Evolutionary conservation across 2,329 filamentous ascomycete species (phyloP).

Genomic region (Teratosphaeria gauchensis): DNA sequence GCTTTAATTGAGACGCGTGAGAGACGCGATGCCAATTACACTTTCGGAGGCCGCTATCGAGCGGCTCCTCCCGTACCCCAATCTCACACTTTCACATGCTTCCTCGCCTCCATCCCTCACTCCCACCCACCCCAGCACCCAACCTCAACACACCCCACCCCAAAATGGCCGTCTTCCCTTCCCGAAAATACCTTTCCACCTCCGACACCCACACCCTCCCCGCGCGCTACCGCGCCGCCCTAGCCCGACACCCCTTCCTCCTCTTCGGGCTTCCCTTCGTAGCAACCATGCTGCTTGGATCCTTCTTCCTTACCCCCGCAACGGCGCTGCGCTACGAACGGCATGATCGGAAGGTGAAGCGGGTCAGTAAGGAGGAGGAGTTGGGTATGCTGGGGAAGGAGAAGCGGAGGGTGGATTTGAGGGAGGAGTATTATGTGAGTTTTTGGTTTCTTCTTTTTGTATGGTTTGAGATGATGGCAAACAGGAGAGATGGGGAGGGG

Average conservation of each 20-base stretch:
- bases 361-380: conserved; percentile 77
- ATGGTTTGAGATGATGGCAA: no score
- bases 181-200: conserved; percentile 50
- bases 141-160: neutral
- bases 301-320: conserved; percentile 88
- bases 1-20: neutral
- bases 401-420: conserved; percentile 64
- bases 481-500: no score
- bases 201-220: conserved; percentile 60
- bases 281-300: conserved; percentile 77
- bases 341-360: conserved; percentile 79
- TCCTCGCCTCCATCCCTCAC: no score
- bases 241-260: conserved; percentile 75
- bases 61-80: neutral
- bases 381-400: conserved; percentile 68
- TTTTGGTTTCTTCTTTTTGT: conserved; percentile 17
- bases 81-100: neutral
- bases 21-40: neutral
- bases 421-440: conserved; percentile 79
- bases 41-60: neutral
- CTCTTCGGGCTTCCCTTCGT: conserved; percentile 94
- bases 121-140: no score
- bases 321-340: conserved; percentile 90
- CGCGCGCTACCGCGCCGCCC: conserved; percentile 62
- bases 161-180: conserved; percentile 26